Evolutionary conservation across 352 stramenopile genomes (phyloP), one percentile per base, ranked within the genome.

Genomic region (Pythium guiyangense): DNA sequence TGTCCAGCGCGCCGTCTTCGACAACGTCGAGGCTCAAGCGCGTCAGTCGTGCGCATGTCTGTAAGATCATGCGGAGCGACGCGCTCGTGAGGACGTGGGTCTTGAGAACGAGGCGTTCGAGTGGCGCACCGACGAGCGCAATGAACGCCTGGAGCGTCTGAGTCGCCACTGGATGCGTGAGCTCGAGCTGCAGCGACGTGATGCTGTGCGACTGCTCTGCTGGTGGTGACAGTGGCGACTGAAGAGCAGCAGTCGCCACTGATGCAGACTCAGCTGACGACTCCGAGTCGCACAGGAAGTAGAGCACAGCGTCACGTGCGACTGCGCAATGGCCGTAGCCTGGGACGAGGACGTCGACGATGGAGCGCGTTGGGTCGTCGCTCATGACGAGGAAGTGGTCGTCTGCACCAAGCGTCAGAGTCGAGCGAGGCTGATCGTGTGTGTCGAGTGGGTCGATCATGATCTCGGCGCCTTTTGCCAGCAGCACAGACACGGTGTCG

Each of bases 311-410:
- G 12, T 64, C 58, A 12, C 51, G 50, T 2, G 12, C n/a, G 5
- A 59, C n/a, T 50, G 50, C n/a, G n/a, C n/a, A n/a, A n/a, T n/a
- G n/a, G n/a, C n/a, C n/a, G n/a, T n/a, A n/a, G n/a, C n/a, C n/a
- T 20, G 58, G 58, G 5, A 64, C 58, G 17, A 64, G 20, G 25
- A 64, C 53, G 27, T 64, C 58, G n/a, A 64, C 52, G 26, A 44
- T 50, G 11, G 58, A 35, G 22, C 43, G 35, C 4, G 43, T 4
- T 18, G 17, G 27, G 18, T 59, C 52, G 51, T 64, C 46, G 18
- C 53, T 59, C 58, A 64, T 59, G n/a, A 64, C 58, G 31, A 64
- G 39, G 37, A 64, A 64, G 20, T 64, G 58, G 15, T 64, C 58
- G 37, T 64, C 58, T 3, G 42, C 35, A 2, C 14, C 26, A 14